A percentile compares a stretch with the other conserved stretches of the same genome.
Conservation (phyloP, 192 early-diverging fungal genomes). For the Lunasporangiospora selenospora region DNA sequence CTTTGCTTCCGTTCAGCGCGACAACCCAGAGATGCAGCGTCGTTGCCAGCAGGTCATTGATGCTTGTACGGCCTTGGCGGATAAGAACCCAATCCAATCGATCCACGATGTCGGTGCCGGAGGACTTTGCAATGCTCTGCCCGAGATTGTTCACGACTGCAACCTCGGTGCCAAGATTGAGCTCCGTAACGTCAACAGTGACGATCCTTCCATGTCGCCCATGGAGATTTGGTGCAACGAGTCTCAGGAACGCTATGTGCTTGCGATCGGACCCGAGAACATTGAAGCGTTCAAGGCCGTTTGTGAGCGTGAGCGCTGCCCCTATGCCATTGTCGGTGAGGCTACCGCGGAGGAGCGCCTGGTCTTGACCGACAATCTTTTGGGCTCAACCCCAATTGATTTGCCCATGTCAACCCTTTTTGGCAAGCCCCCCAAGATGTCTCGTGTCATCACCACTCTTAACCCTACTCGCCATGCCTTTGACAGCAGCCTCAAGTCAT, state of each 20-base stretch:
- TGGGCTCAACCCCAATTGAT: slow-evolving; percentile 77
- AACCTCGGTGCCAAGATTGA: slow-evolving; percentile 91
- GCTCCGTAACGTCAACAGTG: slow-evolving; percentile 89
- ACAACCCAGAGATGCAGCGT: slow-evolving; percentile 99
- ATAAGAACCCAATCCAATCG: slow-evolving; percentile 85
- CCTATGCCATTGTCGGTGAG: slow-evolving; percentile 88
- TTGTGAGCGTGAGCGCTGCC: slow-evolving; percentile 91
- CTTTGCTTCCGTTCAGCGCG: slow-evolving; percentile 98
- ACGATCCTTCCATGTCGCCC: slow-evolving; percentile 94
- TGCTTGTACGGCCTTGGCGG: slow-evolving; percentile 85
- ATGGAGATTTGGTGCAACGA: slow-evolving; percentile 99
- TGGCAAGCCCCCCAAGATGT: slow-evolving; percentile 97
- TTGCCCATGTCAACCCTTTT: slow-evolving; percentile 96
- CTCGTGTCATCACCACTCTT: slow-evolving; percentile 71
- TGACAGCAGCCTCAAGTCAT: slow-evolving; percentile 64
- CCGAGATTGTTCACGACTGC: slow-evolving; percentile 97
- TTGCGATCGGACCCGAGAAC: slow-evolving; percentile 79
- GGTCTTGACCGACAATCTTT: slow-evolving; percentile 79
- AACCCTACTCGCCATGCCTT: slow-evolving; percentile 58
- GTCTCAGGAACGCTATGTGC: slow-evolving; percentile 98
- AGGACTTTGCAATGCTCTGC: slow-evolving; percentile 96
- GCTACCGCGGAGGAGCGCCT: slow-evolving; percentile 85
- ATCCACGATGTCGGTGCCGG: slow-evolving; percentile 99
- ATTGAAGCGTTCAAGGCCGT: slow-evolving; percentile 76
- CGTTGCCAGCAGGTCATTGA: slow-evolving; percentile 98